These are phyloP conservation scores for Exobasidium rhododendri DNA, from an alignment of 1,284 basidiomycete genomes.

Conservation along the genomic window DNA sequence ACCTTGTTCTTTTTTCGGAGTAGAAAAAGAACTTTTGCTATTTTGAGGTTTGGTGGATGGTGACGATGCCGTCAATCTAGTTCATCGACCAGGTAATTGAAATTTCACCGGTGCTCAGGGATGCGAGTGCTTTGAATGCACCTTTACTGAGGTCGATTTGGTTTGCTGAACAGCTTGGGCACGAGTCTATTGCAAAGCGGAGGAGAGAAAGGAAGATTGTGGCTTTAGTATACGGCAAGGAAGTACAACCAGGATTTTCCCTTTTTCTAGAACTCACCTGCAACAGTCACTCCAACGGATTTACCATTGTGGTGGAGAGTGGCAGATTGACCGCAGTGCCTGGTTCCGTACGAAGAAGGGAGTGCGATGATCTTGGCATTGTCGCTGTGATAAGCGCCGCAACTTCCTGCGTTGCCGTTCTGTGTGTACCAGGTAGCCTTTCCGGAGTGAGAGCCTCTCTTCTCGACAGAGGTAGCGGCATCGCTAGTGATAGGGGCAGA, in stretches of 20 bases:
- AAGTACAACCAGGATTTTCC: no score
- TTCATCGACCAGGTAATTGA: slow-evolving; percentile 3
- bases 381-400: slow-evolving; percentile 44
- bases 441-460: slow-evolving; percentile 22
- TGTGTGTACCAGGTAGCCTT: slow-evolving; percentile 47
- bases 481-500: slow-evolving; percentile 20
- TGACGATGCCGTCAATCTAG: neutral
- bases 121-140: slow-evolving; percentile 29
- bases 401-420: slow-evolving; percentile 43
- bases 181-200: no score
- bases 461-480: slow-evolving; percentile 27
- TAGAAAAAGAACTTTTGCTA: no score
- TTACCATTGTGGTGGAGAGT: slow-evolving; percentile 29
- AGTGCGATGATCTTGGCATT: slow-evolving; percentile 24
- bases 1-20: no score
- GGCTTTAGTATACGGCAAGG: no score
- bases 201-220: no score
- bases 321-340: slow-evolving; percentile 21
- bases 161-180: slow-evolving; percentile 32
- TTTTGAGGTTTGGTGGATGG: no score
- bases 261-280: no score
- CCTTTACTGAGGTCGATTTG: slow-evolving; percentile 35
- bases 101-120: neutral
- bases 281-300: slow-evolving; percentile 26
- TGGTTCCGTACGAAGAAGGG: neutral